These are phyloP conservation scores for Microbotryum violaceum DNA, from an alignment of 1,284 basidiomycete genomes.

Conservation along the genomic window DNA sequence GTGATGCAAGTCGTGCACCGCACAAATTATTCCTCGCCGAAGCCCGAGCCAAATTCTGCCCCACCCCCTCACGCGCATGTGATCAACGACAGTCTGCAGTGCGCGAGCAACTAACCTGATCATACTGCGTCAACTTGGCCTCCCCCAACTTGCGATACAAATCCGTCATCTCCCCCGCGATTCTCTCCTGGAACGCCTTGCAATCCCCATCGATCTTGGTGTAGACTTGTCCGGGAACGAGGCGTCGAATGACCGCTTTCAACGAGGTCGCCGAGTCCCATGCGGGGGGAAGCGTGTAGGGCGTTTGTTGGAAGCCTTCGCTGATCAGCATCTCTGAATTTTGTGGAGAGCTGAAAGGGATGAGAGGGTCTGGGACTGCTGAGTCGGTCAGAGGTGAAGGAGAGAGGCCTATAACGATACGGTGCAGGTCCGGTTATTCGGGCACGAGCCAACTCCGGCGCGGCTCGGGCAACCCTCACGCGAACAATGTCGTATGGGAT, in stretches of 20 bases:
- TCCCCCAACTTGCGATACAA: conserved; percentile 38
- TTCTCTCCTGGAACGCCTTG: conserved; percentile 46
- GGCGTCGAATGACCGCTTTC: conserved; percentile 51
- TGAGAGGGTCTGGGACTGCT: no score
- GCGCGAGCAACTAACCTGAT: conserved; percentile 38
- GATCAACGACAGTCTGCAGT: no score
- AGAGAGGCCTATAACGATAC: no score
- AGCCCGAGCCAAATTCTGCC: conserved; percentile 2
- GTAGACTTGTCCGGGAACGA: conserved; percentile 48
- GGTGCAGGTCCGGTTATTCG: no score
- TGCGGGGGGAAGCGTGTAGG: conserved; percentile 51
- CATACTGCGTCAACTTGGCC: conserved; percentile 38
- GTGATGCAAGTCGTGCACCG: no score
- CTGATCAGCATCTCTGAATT: conserved; percentile 53
- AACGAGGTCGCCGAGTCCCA: conserved; percentile 56
- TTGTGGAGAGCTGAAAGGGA: no score
- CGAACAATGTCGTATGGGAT: no score
- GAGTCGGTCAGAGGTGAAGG: no score
- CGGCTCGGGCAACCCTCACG: no score
- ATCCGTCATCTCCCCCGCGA: conserved; percentile 10
- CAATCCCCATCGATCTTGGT: conserved; percentile 45
- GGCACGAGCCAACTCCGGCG: no score
- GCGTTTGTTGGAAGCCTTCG: conserved; percentile 55
- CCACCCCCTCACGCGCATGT: neutral
- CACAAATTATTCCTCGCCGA: neutral